phyloP scores from a whole-genome alignment of 192 early-diverging fungal genomes.

The Thamnidium elegans region DNA sequence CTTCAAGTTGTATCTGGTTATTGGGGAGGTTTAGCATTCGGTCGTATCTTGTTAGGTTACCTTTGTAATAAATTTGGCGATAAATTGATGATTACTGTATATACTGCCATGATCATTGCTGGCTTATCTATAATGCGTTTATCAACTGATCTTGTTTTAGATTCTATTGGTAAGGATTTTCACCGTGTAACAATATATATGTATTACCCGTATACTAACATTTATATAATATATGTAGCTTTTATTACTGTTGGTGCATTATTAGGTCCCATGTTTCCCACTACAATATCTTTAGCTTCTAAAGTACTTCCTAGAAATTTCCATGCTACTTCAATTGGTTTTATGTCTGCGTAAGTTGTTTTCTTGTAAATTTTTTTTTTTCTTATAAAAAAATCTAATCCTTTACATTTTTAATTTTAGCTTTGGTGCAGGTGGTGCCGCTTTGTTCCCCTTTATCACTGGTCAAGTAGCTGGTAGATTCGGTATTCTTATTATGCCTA shows the following conservation, averaged over 20 bases:
- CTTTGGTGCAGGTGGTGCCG: constrained; percentile 29
- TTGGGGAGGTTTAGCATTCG: constrained; percentile 36
- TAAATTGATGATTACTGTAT: constrained; percentile 29
- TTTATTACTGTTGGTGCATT: constrained; percentile 18
- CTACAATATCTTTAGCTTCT: constrained; percentile 28
- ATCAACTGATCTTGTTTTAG: constrained; percentile 8
- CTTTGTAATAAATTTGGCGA: constrained; percentile 31
- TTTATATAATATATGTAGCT: background rate
- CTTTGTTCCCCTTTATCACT: constrained; percentile 34
- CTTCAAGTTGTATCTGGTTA: constrained; percentile 34
- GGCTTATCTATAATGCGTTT: constrained; percentile 9
- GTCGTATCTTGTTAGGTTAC: constrained; percentile 33
- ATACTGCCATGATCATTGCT: constrained; percentile 6
- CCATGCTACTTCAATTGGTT: constrained; percentile 35
- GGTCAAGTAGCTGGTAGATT: constrained; percentile 26
- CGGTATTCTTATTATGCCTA: constrained; percentile 29
- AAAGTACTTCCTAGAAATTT: constrained; percentile 24
- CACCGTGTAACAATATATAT: background rate
- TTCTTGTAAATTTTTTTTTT: background rate
- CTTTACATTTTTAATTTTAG: background rate
- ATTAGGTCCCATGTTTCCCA: constrained; percentile 34
- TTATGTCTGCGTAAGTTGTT: constrained; percentile 27
- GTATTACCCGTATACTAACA: background rate
- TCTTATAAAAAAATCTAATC: background rate
- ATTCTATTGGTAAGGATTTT: constrained; percentile 22